These are phyloP conservation scores for Datura wrightii DNA, from an alignment of 257 asterid genomes.

Conservation along the genomic window DNA sequence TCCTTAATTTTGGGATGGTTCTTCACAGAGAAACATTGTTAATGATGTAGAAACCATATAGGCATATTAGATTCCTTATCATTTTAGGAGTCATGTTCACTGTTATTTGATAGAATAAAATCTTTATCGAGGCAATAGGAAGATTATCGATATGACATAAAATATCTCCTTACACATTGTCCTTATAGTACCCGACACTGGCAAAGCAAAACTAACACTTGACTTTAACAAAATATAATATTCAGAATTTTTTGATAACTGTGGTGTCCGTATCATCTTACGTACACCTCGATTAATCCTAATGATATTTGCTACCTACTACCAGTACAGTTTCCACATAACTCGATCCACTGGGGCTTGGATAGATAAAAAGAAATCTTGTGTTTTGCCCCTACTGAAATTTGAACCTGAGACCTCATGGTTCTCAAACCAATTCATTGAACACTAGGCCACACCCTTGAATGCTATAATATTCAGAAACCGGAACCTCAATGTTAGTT, in stretches of 20 bases:
- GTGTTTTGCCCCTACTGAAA: neutral
- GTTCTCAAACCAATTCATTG: too few relatives aligned
- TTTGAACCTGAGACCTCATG: neutral
- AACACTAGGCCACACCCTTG: too few relatives aligned
- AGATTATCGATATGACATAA: neutral
- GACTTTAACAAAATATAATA: neutral
- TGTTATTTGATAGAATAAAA: neutral
- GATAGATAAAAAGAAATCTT: neutral
- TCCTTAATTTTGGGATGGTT: neutral
- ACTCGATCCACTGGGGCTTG: neutral
- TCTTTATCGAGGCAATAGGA: neutral
- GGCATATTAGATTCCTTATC: neutral
- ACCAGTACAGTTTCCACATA: neutral
- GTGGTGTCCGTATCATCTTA: neutral
- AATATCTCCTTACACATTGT: neutral
- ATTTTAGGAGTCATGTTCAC: neutral
- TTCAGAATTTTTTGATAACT: neutral
- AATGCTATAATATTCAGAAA: neutral
- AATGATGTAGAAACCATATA: neutral
- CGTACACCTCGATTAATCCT: neutral
- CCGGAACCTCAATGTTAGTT: constrained; percentile 34
- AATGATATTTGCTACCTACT: neutral
- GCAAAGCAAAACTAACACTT: neutral
- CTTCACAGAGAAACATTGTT: neutral
- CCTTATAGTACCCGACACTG: neutral